Evolutionary conservation across 163 green algal genomes (phyloP), one percentile per base, ranked within the genome.

Genomic region (Chloromonas sp.): DNA sequence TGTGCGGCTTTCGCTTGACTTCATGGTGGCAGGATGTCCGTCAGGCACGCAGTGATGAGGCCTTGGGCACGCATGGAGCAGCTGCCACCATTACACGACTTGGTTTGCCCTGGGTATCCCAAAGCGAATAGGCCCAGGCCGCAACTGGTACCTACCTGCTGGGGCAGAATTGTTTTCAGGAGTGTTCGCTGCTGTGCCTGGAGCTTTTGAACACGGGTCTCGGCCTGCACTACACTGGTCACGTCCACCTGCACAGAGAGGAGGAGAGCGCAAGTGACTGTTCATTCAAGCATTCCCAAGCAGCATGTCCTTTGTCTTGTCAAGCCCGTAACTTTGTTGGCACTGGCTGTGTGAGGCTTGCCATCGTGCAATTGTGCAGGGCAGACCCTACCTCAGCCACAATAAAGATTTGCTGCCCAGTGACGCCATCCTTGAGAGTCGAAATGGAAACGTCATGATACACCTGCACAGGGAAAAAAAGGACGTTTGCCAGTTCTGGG

Each of bases 241-340:
- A 82, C 79, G 13, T 82, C 79, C 79, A 82, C 79, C 79, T 82
- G 79, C 66, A 74, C 5, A 74, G 66, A 74, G 66, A 74, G 5
- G 66, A 5, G 66, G 5, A 74, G 66, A 74, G 11, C 5, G 5
- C 66, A 74, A 74, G 66, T 36, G 66, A 74, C 5, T 74, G 66
- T 15, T 36, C 36, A 36, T 36, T 36, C 36, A 36, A 15, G 5
- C 36, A 36, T 36, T 36, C 36, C 36, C 36, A 36, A 36, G 36
- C 36, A 36, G 36, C 36, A 36, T 36, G 36, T 36, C 36, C 36
- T 36, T 36, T 36, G 36, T 36, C 36, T 36, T 36, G 36, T 36
- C 36, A 36, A 36, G 36, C 36, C 36, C 36, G 36, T 36, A 36
- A 36, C 36, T 36, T 36, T 36, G 36, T 36, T 36, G 36, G 36